A percentile compares a stretch with the other conserved stretches of the same genome.
These are phyloP conservation scores for Leccinellum luteum DNA, from an alignment of 768 basidiomycete species.

Conservation along the genomic window DNA sequence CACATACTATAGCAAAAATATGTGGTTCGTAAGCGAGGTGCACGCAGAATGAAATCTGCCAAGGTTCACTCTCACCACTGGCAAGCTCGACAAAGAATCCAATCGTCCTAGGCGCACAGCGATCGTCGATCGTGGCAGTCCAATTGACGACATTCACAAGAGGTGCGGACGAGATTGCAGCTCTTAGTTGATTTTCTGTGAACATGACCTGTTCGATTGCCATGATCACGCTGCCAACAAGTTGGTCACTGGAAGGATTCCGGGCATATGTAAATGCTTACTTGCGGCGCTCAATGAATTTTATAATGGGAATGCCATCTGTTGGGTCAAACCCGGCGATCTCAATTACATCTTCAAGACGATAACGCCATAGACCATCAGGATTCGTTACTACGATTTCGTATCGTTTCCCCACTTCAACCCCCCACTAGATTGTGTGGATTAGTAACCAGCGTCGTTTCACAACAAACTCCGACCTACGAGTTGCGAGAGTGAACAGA, in stretches of 20 bases:
- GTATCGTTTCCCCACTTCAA: not conserved
- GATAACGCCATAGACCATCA: not conserved
- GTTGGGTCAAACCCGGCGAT: not conserved
- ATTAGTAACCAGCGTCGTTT: not conserved
- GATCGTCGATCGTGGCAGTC: not conserved
- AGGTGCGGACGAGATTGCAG: not conserved
- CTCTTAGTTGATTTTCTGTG: not conserved
- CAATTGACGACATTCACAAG: not conserved
- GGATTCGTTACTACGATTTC: not conserved
- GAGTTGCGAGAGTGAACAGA: not conserved
- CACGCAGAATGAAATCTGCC: no score
- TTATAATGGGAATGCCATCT: not conserved
- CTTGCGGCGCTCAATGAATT: not conserved
- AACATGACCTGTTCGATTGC: not conserved
- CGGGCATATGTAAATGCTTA: not conserved
- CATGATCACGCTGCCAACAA: not conserved
- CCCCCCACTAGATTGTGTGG: not conserved
- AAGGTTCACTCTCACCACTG: not conserved
- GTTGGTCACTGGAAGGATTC: not conserved
- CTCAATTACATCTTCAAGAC: not conserved
- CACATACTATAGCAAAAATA: no score
- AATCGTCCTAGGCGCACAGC: not conserved
- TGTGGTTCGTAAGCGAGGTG: no score
- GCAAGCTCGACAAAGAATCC: not conserved
- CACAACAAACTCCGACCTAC: not conserved